Evolutionary conservation across 2,329 filamentous ascomycete species (phyloP).

Genomic region (Botrytis paeoniae): DNA sequence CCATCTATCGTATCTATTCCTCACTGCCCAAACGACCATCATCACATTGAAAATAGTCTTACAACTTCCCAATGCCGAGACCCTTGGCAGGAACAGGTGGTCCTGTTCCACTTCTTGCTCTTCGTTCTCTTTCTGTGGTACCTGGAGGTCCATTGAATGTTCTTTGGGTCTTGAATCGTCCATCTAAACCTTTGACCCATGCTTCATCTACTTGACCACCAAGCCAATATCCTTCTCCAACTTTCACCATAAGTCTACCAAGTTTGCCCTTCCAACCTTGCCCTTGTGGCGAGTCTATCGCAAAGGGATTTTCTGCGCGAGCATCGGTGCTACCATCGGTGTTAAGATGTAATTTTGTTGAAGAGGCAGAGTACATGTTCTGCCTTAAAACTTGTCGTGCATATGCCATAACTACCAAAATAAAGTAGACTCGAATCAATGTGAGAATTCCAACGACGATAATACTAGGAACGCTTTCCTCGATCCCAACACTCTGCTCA

Average conservation of each 20-base stretch:
- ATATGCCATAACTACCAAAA: constrained; percentile 78
- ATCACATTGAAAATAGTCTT: constrained; percentile 24
- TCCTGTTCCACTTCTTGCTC: constrained; percentile 44
- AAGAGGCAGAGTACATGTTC: constrained; percentile 54
- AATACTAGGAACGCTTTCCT: constrained; percentile 72
- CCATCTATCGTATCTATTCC: neutral
- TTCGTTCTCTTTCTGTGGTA: constrained; percentile 43
- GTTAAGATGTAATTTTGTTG: constrained; percentile 35
- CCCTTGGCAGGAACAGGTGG: constrained; percentile 35
- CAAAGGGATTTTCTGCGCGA: constrained; percentile 67
- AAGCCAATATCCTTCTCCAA: constrained; percentile 78
- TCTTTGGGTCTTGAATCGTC: constrained; percentile 53
- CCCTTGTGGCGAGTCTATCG: constrained; percentile 65
- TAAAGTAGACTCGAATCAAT: constrained; percentile 76
- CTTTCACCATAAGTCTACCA: constrained; percentile 73
- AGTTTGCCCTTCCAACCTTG: constrained; percentile 75
- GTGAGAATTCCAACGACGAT: constrained; percentile 71
- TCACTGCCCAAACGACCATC: constrained; percentile 2
- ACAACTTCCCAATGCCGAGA: constrained; percentile 20
- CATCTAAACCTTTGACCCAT: constrained; percentile 64
- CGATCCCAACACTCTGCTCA: constrained; percentile 62
- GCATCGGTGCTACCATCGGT: constrained; percentile 42
- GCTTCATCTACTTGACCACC: constrained; percentile 61
- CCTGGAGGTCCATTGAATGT: constrained; percentile 42
- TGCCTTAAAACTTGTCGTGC: constrained; percentile 73